Percentiles rank a stretch among this genome's conserved stretches.
phyloP scores from a whole-genome alignment of 192 early-diverging fungal genomes.

The Backusella australiensis region DNA sequence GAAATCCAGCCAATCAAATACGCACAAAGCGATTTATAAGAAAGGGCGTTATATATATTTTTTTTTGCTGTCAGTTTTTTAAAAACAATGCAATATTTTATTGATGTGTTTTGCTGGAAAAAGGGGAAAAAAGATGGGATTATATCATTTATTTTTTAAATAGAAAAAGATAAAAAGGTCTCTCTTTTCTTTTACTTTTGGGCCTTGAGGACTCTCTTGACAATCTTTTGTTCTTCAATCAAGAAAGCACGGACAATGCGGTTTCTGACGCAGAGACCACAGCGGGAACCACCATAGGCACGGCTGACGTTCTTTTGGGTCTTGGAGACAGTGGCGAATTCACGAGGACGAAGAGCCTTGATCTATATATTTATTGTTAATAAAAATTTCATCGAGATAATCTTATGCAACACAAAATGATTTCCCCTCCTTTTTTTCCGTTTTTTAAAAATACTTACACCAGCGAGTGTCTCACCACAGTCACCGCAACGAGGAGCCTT shows the following conservation, averaged over 20 bases:
- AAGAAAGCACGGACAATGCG: slow-evolving; percentile 98
- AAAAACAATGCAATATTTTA: neutral
- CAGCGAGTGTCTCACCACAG: slow-evolving; percentile 87
- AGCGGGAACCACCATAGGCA: slow-evolving; percentile 97
- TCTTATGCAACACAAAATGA: neutral
- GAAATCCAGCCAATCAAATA: neutral
- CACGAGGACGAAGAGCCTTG: slow-evolving; percentile 82
- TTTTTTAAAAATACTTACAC: slow-evolving; percentile 55
- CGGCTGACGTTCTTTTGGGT: slow-evolving; percentile 91
- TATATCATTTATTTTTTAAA: neutral
- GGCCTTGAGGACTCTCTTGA: slow-evolving; percentile 98
- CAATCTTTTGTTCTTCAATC: slow-evolving; percentile 99
- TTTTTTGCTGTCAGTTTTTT: neutral
- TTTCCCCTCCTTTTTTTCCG: neutral
- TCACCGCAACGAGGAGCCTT: slow-evolving; percentile 95
- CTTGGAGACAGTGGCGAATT: slow-evolving; percentile 90
- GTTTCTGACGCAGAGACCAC: slow-evolving; percentile 71
- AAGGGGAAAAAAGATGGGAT: too few species aligned
- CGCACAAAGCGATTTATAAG: neutral
- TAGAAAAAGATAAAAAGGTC: neutral
- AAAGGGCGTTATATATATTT: neutral
- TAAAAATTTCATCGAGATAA: neutral
- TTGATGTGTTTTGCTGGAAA: neutral
- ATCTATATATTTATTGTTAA: slow-evolving; percentile 11
- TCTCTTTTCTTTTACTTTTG: slow-evolving; percentile 35